These are phyloP conservation scores for Trichoderma endophyticum DNA, from an alignment of 2,329 filamentous ascomycete species.

Conservation along the genomic window DNA sequence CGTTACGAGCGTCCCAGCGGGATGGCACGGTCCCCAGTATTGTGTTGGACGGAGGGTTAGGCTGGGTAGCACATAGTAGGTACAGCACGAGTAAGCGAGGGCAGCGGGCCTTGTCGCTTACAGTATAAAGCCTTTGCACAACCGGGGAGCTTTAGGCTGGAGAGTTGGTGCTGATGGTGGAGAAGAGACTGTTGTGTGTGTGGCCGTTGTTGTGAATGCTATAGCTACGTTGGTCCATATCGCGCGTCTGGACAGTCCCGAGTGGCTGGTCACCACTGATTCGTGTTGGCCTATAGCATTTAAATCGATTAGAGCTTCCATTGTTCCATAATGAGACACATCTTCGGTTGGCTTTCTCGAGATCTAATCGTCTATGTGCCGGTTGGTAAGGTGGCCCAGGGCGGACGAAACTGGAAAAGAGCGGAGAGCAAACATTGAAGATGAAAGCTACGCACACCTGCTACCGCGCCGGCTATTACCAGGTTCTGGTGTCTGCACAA, in stretches of 20 bases:
- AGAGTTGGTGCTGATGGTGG: background rate
- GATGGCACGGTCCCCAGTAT: background rate
- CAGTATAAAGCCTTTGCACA: background rate
- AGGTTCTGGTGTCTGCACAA: background rate
- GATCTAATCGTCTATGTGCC: background rate
- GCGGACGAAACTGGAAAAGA: background rate
- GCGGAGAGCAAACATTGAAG: background rate
- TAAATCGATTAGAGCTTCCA: background rate
- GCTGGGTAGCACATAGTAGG: background rate
- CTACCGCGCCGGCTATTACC: background rate
- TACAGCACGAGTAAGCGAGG: background rate
- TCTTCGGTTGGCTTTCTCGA: background rate
- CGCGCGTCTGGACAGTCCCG: background rate
- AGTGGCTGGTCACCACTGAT: background rate
- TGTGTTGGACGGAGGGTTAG: background rate
- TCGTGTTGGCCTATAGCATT: background rate
- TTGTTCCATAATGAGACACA: background rate
- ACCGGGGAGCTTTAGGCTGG: background rate
- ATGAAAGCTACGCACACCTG: background rate
- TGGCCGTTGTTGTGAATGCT: background rate
- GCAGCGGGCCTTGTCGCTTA: background rate
- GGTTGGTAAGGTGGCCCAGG: background rate
- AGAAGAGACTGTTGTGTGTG: background rate
- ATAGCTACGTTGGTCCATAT: background rate
- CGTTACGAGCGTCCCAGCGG: background rate